Percentiles rank a stretch among this genome's conserved stretches.
Evolutionary conservation across 148 eudicot species (phyloP).

Genomic region (Rhododendron ferrugineum): DNA sequence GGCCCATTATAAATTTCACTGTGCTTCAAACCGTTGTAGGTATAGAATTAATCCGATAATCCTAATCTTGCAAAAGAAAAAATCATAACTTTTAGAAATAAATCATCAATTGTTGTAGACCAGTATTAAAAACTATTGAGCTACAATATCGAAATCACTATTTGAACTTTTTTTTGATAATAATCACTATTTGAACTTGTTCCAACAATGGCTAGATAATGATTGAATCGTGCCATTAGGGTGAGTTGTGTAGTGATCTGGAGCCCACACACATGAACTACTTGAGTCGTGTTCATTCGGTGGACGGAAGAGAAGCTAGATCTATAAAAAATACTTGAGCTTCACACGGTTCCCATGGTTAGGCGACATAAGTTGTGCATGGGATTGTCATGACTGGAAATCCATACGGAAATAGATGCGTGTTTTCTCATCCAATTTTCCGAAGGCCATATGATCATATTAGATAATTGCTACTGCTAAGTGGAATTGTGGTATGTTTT

Average conservation of each 20-base stretch:
- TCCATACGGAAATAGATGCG: neutral
- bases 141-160: neutral
- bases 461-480: neutral
- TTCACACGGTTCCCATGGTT: neutral
- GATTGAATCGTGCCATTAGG: too few relatives aligned
- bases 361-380: neutral
- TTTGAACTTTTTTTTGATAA: neutral
- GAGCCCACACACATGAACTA: neutral
- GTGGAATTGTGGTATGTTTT: neutral
- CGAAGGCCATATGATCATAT: neutral
- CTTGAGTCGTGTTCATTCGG: neutral
- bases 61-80: too few relatives aligned
- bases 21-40: too few relatives aligned
- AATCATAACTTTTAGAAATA: neutral
- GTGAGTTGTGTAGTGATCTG: neutral
- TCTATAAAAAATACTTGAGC: neutral
- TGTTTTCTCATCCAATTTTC: neutral
- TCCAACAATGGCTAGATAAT: too few relatives aligned
- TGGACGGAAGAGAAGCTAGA: neutral
- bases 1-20: too few relatives aligned
- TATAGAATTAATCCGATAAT: too few relatives aligned
- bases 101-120: neutral
- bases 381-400: neutral
- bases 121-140: neutral
- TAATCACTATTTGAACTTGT: neutral